Conservation (phyloP, 306 rosid species). For the Calophaca sinica region DNA sequence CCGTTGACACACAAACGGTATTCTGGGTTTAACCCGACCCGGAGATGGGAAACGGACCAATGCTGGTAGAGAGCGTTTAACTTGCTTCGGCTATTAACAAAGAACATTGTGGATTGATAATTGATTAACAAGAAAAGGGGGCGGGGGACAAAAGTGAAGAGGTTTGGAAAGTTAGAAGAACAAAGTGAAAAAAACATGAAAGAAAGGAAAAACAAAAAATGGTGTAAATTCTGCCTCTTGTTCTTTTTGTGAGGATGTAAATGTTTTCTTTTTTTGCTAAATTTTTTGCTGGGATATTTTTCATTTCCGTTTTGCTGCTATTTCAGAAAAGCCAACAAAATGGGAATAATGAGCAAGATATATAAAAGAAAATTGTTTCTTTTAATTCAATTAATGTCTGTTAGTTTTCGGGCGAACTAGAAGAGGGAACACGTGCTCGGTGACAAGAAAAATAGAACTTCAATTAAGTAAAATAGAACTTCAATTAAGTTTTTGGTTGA, state of each 20-base stretch:
- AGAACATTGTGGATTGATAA: not conserved
- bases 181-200: not conserved
- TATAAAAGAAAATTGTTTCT: too few relatives aligned
- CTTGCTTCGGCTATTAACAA: not conserved
- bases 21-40: constrained; percentile 59
- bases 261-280: not conserved
- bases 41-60: constrained; percentile 96
- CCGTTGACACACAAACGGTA: constrained; percentile 6
- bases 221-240: not conserved
- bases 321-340: too few relatives aligned
- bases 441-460: too few relatives aligned
- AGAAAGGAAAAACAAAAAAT: not conserved
- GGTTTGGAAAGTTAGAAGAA: not conserved
- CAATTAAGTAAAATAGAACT: too few relatives aligned
- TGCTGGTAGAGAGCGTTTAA: constrained; percentile 71
- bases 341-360: too few relatives aligned
- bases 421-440: too few relatives aligned
- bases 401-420: too few relatives aligned
- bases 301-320: too few relatives aligned
- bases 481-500: too few relatives aligned
- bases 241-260: constrained; percentile 10
- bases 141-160: not conserved
- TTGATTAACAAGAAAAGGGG: not conserved
- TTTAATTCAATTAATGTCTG: too few relatives aligned
- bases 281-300: too few relatives aligned